Conservation (phyloP, 164 flowering plant species). For the Vitis rotundifolia region DNA sequence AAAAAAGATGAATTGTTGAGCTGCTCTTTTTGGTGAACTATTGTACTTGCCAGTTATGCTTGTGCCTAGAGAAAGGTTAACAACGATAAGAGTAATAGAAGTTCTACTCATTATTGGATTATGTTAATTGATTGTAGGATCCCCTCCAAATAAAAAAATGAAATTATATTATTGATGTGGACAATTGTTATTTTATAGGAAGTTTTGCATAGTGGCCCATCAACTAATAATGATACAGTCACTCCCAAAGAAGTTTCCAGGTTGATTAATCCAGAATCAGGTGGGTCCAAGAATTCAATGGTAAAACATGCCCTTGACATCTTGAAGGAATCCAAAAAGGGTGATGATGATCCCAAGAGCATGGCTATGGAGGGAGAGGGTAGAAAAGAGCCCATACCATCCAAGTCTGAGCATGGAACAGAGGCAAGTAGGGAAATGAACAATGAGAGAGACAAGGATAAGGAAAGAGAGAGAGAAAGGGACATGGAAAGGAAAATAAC, state of each 20-base stretch:
- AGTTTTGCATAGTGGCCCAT: conserved; percentile 29
- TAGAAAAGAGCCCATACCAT: conserved; percentile 44
- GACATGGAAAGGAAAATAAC: conserved; percentile 18
- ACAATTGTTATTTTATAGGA: conserved; percentile 36
- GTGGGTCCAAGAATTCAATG: conserved; percentile 46
- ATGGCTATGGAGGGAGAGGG: conserved; percentile 42
- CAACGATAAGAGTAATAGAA: too few species aligned
- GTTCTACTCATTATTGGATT: too few species aligned
- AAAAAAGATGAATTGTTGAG: too few species aligned
- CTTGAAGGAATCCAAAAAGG: conserved; percentile 64
- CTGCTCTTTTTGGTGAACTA: too few species aligned
- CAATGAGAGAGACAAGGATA: conserved; percentile 55
- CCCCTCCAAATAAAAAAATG: too few species aligned
- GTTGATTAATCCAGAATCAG: conserved; percentile 34
- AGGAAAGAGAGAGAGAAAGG: conserved; percentile 20
- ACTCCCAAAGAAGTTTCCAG: conserved; percentile 29
- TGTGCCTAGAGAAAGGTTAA: too few species aligned
- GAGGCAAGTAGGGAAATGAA: conserved; percentile 56
- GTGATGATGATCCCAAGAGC: conserved; percentile 59
- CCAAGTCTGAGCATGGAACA: conserved; percentile 44
- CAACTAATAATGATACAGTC: conserved; percentile 29
- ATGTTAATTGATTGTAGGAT: too few species aligned
- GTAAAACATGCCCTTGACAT: conserved; percentile 45
- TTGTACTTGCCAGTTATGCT: too few species aligned
- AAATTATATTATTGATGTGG: too few species aligned